Percentiles rank a stretch among this genome's conserved stretches.
phyloP scores from a whole-genome alignment of 352 stramenopile species.

The Phytopythium kandeliae region DNA sequence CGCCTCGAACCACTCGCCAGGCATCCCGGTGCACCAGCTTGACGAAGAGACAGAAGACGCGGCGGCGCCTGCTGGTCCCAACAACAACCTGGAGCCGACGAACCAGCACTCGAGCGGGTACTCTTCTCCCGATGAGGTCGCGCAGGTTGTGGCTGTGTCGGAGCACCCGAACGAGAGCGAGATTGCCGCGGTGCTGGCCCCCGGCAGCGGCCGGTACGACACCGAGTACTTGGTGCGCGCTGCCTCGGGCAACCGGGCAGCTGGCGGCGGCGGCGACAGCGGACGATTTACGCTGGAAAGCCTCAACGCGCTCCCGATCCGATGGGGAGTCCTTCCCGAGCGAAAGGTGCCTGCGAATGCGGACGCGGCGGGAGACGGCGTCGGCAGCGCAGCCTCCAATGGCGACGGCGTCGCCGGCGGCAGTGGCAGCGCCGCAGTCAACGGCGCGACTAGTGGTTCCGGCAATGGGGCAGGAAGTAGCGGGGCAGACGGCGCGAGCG shows the following conservation, averaged over 20 bases:
- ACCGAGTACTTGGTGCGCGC: conserved; percentile 67
- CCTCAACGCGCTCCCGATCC: conserved; percentile 58
- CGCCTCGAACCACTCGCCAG: conserved; percentile 48
- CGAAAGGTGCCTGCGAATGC: conserved; percentile 31
- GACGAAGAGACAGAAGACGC: conserved; percentile 26
- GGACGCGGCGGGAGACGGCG: conserved; percentile 13
- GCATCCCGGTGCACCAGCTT: conserved; percentile 57
- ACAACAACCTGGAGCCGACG: conserved; percentile 37
- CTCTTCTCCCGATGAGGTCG: conserved; percentile 57
- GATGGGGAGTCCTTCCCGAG: conserved; percentile 64
- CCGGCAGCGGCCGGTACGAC: conserved; percentile 47
- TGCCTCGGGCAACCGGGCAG: conserved; percentile 24
- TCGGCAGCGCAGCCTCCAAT: not conserved
- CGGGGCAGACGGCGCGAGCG: conserved; percentile 1
- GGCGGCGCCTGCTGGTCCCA: conserved; percentile 10
- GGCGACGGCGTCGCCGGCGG: not conserved
- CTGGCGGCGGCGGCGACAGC: conserved; percentile 16
- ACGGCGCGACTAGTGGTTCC: conserved; percentile 10
- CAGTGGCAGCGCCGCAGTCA: not conserved
- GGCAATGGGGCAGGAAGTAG: not conserved
- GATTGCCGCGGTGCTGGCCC: conserved; percentile 44
- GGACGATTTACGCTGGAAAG: conserved; percentile 45
- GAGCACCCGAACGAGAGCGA: conserved; percentile 67
- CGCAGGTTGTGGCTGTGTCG: conserved; percentile 35
- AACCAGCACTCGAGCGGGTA: conserved; percentile 28